phyloP scores from a whole-genome alignment of 2,329 filamentous ascomycete genomes.

The Beauveria bassiana region DNA sequence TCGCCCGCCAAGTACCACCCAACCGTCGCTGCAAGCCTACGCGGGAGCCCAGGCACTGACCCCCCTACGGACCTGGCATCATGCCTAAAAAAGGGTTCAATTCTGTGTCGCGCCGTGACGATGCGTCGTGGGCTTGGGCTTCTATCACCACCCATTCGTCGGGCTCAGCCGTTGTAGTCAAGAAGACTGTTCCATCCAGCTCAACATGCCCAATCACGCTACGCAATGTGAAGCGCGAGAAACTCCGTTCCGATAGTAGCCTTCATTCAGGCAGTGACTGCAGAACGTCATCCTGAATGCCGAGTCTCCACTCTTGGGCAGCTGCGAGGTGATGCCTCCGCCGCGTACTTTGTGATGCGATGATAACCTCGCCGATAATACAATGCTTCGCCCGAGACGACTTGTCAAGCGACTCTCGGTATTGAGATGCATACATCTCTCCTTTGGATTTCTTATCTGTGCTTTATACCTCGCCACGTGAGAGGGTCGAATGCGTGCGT shows the following conservation, averaged over 20 bases:
- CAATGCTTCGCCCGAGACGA: neutral
- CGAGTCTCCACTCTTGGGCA: constrained; percentile 9
- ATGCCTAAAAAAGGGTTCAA: neutral
- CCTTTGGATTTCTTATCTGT: neutral
- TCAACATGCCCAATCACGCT: neutral
- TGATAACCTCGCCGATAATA: neutral
- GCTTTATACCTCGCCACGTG: neutral
- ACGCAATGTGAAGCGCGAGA: neutral
- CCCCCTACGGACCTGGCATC: neutral
- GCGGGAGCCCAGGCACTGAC: neutral
- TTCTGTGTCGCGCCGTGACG: neutral
- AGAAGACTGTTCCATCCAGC: neutral
- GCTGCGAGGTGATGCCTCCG: neutral
- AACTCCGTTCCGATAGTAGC: neutral
- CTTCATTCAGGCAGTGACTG: constrained; percentile 2
- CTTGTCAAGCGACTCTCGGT: neutral
- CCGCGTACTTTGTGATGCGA: neutral
- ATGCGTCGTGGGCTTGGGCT: neutral
- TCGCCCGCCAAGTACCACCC: neutral
- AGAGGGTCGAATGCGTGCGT: neutral
- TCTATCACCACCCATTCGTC: neutral
- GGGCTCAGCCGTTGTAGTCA: neutral
- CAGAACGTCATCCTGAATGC: neutral
- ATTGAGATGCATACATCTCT: too few species aligned
- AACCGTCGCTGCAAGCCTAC: neutral